Conservation (phyloP, 1,284 basidiomycete genomes). For the Polyporus tsugae region DNA sequence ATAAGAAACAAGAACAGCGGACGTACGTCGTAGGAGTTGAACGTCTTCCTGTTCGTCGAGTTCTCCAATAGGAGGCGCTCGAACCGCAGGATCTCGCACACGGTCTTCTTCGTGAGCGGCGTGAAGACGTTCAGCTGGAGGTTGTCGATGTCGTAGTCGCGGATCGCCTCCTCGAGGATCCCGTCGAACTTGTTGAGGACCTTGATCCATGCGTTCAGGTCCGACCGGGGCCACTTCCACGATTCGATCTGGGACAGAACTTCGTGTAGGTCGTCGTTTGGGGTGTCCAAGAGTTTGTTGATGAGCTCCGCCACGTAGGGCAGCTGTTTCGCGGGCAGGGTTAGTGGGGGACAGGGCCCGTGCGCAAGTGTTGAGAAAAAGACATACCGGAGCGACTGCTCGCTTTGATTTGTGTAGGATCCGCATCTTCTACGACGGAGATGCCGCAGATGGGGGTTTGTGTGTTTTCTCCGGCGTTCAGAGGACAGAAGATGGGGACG, state of each 20-base stretch:
- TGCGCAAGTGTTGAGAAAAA: conserved; percentile 14
- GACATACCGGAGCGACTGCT: conserved; percentile 70
- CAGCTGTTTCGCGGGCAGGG: conserved; percentile 54
- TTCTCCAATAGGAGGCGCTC: conserved; percentile 94
- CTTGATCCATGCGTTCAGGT: conserved; percentile 96
- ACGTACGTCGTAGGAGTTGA: conserved; percentile 95
- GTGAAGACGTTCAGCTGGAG: conserved; percentile 87
- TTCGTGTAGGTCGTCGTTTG: conserved; percentile 71
- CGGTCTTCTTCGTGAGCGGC: conserved; percentile 76
- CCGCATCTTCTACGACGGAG: conserved; percentile 74
- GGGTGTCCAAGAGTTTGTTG: conserved; percentile 66
- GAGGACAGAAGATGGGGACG: conserved; percentile 17
- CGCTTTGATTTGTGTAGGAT: conserved; percentile 83
- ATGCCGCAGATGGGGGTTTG: conserved; percentile 47
- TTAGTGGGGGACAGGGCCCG: conserved; percentile 14
- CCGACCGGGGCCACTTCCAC: conserved; percentile 97
- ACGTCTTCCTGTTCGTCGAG: conserved; percentile 97
- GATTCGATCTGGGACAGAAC: conserved; percentile 71
- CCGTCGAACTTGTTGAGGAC: conserved; percentile 96
- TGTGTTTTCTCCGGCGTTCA: conserved; percentile 26
- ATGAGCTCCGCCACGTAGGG: conserved; percentile 82
- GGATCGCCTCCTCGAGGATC: conserved; percentile 85
- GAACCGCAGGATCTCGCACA: conserved; percentile 89
- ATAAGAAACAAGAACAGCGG: conserved; percentile 17
- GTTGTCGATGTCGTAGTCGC: conserved; percentile 85